Base-by-base conservation (phyloP, 2,329 filamentous ascomycete species). In the Colletotrichum sp. region DNA sequence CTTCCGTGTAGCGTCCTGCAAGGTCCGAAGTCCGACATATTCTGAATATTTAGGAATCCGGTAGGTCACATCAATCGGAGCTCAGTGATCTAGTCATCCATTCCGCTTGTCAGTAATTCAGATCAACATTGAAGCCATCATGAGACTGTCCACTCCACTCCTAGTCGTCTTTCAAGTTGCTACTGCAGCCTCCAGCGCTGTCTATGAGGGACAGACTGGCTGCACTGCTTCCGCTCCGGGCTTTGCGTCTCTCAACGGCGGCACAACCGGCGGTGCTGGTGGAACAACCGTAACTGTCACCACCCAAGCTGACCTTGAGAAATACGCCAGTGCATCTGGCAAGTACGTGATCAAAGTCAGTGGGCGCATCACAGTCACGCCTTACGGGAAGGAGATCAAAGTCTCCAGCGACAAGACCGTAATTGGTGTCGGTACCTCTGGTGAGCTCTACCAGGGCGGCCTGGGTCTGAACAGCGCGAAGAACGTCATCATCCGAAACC, bases 331-430 rank as follows among this genome's bases (percentile, higher is more conserved):
- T 3, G 76, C 71, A 1, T 72, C 75, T 14, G 80, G 77, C 18
- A 79, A 78, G 30, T 78, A 79, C n/a, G 79, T 80, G 24, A 79
- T 81, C 63, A 80, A 80, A 26, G 74, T 81, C 9, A 75, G 75
- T 59, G 80, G 79, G 4, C 78, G 64, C 2, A 81, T 81, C 55
- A 79, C 79, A 7, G 74, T 81, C 12, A 75, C 63, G 1, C 80
- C 79, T 3, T 76, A 77, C 34, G 79, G 80, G 14, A 79, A 77
- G 14, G 79, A 80, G n/a, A 73, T 81, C 59, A 71, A 72, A 55
- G 78, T 75, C 24, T 60, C 71, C 48, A 78, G 66, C 73, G 79
- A 78, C 73, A 79, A 79, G 78, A 79, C 78, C 6, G 77, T 79
- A 21, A 71, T 79, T 30, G 78, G 78, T 6, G 30, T 78, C n/a